Evolutionary conservation across 352 stramenopile genomes (phyloP), one percentile per base, ranked within the genome.

Genomic region (Phytopythium sindhum): DNA sequence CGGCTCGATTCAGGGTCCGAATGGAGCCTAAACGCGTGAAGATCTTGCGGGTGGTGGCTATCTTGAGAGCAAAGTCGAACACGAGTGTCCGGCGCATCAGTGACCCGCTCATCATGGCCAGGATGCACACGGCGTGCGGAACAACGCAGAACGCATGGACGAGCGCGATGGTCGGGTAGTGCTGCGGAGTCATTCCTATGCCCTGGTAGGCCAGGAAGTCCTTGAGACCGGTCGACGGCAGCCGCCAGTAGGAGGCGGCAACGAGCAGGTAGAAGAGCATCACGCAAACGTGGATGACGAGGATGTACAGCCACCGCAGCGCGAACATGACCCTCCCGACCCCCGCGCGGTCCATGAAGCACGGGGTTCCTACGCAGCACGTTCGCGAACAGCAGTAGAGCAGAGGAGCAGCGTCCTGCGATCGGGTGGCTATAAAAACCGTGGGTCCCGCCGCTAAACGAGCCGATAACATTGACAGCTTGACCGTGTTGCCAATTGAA

Each of bases 151-250:
- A 23, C 3, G 47, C 66, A 39, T 78, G 73, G 29, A 69, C 62
- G 5, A 66, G 31, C 7, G 67, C 60, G 28, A 80, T 64, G 1
- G 52, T 45, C 21, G 41, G 23, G 19, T 73, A 66, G 57, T 75
- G 45, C 23, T 58, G 48, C 12, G 58, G 12, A 4, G 60, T 63
- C 53, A 80, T 66, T 0, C 66, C 69, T 17, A 75, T 67, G 8
- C 64, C 26, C 35, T 68, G 77, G 24, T 69, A 74, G 5, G 66
- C 59, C 31, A 80, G 60, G 41, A 61, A 71, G 10, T 51, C n/a
- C 14, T 23, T 8, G 23, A 51, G 39, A 17, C 50, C 6, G 12
- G 37, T 60, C 2, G 12, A 52, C n/a, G 9, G 31, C 12, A 60
- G 24, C 2, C 4, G 11, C 23, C 55, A 39, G 15, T 44, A 45